These are phyloP conservation scores for Lycium ferocissimum DNA, from an alignment of 257 asterid genomes.

Conservation along the genomic window DNA sequence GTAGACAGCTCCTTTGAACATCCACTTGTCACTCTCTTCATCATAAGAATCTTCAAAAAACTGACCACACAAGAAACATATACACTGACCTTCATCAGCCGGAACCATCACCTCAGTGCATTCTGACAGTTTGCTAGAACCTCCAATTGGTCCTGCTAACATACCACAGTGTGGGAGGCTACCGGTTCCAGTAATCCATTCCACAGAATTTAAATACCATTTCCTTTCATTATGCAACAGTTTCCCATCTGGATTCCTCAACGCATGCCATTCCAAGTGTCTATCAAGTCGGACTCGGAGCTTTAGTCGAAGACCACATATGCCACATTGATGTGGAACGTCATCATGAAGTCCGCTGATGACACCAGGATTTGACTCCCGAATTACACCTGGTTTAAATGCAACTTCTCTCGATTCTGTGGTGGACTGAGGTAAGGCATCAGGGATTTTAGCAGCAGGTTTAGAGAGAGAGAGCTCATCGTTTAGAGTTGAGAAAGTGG, in stretches of 20 bases:
- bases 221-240: constrained; percentile 48
- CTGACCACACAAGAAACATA: constrained; percentile 85
- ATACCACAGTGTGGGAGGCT: constrained; percentile 37
- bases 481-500: constrained; percentile 40
- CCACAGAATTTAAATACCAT: constrained; percentile 65
- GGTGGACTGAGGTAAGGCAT: constrained; percentile 41
- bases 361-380: constrained; percentile 65
- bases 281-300: constrained; percentile 63
- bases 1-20: constrained; percentile 83
- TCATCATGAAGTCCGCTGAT: constrained; percentile 65
- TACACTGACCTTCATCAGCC: constrained; percentile 85
- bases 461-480: constrained; percentile 42
- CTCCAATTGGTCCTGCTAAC: constrained; percentile 44
- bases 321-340: constrained; percentile 64
- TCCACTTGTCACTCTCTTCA: constrained; percentile 68
- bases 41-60: constrained; percentile 76
- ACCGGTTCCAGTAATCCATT: constrained; percentile 59
- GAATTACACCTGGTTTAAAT: constrained; percentile 67
- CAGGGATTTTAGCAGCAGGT: constrained; percentile 42
- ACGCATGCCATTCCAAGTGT: constrained; percentile 86
- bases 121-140: constrained; percentile 45
- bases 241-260: constrained; percentile 45
- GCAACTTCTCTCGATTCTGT: constrained; percentile 49
- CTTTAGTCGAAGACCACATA: constrained; percentile 70
- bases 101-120: constrained; percentile 65